Evolutionary conservation across 495 filamentous ascomycete genomes (phyloP), one percentile per base, ranked within the genome.

Genomic region (Aeminium ludgeri): DNA sequence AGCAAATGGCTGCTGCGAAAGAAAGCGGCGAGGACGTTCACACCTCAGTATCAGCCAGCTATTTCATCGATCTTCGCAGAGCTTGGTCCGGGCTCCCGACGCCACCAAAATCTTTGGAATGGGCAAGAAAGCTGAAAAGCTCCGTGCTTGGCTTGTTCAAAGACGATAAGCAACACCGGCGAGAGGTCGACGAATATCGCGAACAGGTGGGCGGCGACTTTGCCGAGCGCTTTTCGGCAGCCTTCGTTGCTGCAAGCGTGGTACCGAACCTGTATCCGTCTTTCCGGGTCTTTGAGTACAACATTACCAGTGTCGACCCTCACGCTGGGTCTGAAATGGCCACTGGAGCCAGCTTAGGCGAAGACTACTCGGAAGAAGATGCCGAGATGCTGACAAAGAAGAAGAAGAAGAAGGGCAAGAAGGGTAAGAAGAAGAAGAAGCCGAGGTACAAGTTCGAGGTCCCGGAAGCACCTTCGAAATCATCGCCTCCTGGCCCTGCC

Each of bases 261-360:
- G 82, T 99, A 2, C 89, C 89, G 0, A 96, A 87, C 48, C 93
- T 81, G 57, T 92, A 89, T 53, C 89, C 89, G 1, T 83, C 80
- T 2, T 55, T 96, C 27, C 69, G 89, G 2, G 71, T 96, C 17
- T 63, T 86, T 39, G 84, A 95, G 54, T 99, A 99, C 66, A 96
- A 99, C 51, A 82, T 82, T 41, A 82, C 82, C 0, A 85, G 82
- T 0, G 52, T 94, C 4, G 76, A 83, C 36, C 38, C 11, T 11
- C 7, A 12, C 5, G n/a, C 30, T 17, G 33, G 19, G 10, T 10
- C 20, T 5, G 34, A 36, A 18, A 12, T 1, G 3, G 10, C 8
- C 19, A 20, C 17, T 8, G 30, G 18, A 6, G 16, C 6, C 7
- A 6, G 2, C 5, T n/a, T 3, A 10, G 36, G 19, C 36, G 34